Evolutionary conservation across 768 basidiomycete species (phyloP).

Genomic region (Mycena chlorophos): DNA sequence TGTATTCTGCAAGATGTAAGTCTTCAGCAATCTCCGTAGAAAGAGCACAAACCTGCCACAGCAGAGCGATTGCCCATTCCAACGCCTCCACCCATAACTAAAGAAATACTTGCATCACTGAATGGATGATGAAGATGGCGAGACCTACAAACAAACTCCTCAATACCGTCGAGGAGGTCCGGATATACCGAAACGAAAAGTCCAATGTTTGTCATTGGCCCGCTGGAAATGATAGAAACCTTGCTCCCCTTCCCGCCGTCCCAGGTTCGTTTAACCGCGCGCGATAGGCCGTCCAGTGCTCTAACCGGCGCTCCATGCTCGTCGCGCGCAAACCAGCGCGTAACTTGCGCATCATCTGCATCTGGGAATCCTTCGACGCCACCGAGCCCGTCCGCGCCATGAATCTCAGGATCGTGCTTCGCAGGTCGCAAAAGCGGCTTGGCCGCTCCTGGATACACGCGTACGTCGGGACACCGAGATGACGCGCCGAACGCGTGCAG

Average conservation of each 20-base stretch:
- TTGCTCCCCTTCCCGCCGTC: slow-evolving; percentile 57
- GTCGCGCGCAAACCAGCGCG: slow-evolving; percentile 46
- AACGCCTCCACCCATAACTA: slow-evolving; percentile 86
- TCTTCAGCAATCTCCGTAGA: background rate
- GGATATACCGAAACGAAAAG: slow-evolving; percentile 61
- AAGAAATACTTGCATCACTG: slow-evolving; percentile 40
- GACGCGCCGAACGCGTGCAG: slow-evolving; percentile 73
- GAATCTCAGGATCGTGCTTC: slow-evolving; percentile 74
- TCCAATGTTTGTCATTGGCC: slow-evolving; percentile 84
- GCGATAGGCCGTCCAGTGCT: slow-evolving; percentile 72
- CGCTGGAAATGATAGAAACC: slow-evolving; percentile 71
- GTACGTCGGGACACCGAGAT: slow-evolving; percentile 37
- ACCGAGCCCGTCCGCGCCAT: slow-evolving; percentile 79
- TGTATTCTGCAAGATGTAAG: slow-evolving; percentile 55
- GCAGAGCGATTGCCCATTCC: slow-evolving; percentile 81
- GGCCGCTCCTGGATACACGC: slow-evolving; percentile 67
- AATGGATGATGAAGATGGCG: background rate
- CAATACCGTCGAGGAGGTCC: slow-evolving; percentile 53
- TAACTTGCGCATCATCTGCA: slow-evolving; percentile 48
- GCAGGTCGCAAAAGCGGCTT: slow-evolving; percentile 66
- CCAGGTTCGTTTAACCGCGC: slow-evolving; percentile 55
- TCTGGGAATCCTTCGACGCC: slow-evolving; percentile 78
- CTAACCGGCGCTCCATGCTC: slow-evolving; percentile 43
- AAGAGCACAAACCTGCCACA: slow-evolving; percentile 53
- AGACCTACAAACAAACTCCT: slow-evolving; percentile 58